Conservation (phyloP, 192 early-diverging fungal species). For the Podila epicladia region DNA sequence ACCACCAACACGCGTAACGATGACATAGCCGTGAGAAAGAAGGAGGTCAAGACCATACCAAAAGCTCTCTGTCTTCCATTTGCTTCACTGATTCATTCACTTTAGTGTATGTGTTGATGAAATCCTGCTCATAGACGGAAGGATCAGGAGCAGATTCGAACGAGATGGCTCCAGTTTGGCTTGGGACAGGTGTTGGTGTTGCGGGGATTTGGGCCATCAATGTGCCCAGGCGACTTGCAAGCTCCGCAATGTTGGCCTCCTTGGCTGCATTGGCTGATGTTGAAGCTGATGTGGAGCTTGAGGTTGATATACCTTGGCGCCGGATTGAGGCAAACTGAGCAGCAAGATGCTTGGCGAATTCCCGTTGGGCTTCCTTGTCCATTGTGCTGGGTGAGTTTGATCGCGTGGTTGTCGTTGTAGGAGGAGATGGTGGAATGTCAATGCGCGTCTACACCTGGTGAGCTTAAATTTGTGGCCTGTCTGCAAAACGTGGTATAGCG, state of each 20-base stretch:
- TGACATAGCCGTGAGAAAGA: background rate
- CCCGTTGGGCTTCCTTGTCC: background rate
- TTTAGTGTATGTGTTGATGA: constrained; percentile 2
- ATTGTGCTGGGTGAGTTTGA: background rate
- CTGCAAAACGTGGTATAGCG: no score
- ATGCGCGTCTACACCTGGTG: background rate
- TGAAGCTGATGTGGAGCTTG: background rate
- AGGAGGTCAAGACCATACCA: constrained; percentile 22
- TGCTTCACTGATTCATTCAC: constrained; percentile 25
- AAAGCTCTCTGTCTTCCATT: constrained; percentile 35
- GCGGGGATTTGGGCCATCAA: background rate
- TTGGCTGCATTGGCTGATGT: background rate
- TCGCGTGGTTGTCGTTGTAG: background rate
- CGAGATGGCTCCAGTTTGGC: background rate
- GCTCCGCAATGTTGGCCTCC: background rate
- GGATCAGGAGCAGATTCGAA: constrained; percentile 18
- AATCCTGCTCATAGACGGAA: constrained; percentile 37
- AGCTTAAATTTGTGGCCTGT: no score
- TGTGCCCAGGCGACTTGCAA: constrained; percentile 13
- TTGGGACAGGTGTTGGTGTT: background rate
- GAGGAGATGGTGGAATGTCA: background rate
- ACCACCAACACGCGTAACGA: background rate
- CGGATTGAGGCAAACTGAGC: background rate
- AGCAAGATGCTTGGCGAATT: background rate
- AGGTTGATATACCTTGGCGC: background rate